These are phyloP conservation scores for Pyrenophora seminiperda DNA, from an alignment of 2,329 filamentous ascomycete genomes.

Conservation along the genomic window DNA sequence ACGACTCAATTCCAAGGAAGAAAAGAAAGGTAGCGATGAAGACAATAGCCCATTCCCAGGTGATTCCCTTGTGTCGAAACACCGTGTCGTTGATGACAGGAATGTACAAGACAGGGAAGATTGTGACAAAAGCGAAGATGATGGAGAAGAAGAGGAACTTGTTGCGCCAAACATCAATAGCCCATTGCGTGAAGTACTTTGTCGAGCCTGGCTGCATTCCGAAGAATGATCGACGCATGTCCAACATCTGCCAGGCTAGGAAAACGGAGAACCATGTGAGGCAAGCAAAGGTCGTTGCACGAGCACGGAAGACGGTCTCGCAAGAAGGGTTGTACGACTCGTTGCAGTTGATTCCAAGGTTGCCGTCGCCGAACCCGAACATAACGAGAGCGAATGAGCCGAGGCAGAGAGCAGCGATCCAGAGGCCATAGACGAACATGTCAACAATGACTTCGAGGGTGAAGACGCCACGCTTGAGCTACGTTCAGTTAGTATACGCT, in stretches of 20 bases:
- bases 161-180: conserved; percentile 71
- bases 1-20: conserved; percentile 67
- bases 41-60: conserved; percentile 72
- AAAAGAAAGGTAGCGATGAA: conserved; percentile 67
- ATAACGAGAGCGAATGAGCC: conserved; percentile 46
- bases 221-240: conserved; percentile 75
- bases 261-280: conserved; percentile 78
- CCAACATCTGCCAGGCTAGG: conserved; percentile 74
- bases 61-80: conserved; percentile 68
- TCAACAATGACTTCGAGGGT: conserved; percentile 47
- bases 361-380: conserved; percentile 41
- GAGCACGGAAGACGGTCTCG: conserved; percentile 55
- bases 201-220: conserved; percentile 69
- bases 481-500: neutral
- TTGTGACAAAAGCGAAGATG: conserved; percentile 39
- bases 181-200: conserved; percentile 64
- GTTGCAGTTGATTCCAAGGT: conserved; percentile 44
- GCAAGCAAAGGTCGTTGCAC: conserved; percentile 74
- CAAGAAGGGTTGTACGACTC: conserved; percentile 33
- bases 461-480: conserved; percentile 47
- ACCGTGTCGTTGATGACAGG: conserved; percentile 69
- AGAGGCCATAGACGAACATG: conserved; percentile 48
- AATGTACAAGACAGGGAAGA: conserved; percentile 60
- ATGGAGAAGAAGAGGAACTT: conserved; percentile 63
- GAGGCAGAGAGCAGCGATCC: conserved; percentile 41